Evolutionary conservation across 2,329 filamentous ascomycete genomes (phyloP).

Genomic region (Penicillium sp.): DNA sequence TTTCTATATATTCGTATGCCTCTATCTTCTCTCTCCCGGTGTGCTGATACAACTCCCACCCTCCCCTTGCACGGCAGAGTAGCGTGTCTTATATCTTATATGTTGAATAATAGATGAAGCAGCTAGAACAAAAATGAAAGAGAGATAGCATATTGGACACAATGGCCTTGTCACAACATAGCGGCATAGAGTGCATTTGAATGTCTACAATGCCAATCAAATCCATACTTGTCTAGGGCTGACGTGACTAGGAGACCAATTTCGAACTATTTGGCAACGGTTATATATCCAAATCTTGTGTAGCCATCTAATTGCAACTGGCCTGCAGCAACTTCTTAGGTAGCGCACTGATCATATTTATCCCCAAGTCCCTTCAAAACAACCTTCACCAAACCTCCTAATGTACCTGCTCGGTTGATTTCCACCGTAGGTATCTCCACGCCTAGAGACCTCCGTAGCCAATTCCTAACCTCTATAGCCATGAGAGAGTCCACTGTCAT

Average conservation of each 20-base stretch:
- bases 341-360: conserved; percentile 8
- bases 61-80: too few relatives aligned
- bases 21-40: too few relatives aligned
- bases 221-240: background rate
- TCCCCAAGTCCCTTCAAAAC: conserved; percentile 15
- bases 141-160: too few relatives aligned
- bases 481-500: conserved; percentile 30
- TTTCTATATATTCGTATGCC: too few relatives aligned
- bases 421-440: conserved; percentile 52
- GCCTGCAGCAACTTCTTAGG: background rate
- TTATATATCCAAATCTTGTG: background rate
- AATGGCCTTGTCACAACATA: background rate
- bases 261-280: background rate
- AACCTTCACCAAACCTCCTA: conserved; percentile 14
- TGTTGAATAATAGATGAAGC: too few relatives aligned
- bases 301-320: background rate
- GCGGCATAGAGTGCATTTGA: background rate
- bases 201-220: background rate
- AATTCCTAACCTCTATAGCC: conserved; percentile 31
- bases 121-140: too few relatives aligned
- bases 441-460: conserved; percentile 23
- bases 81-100: too few relatives aligned
- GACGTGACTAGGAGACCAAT: background rate
- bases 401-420: conserved; percentile 40
- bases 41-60: too few relatives aligned